Evolutionary conservation across 2,329 filamentous ascomycete species (phyloP), one percentile per base, ranked within the genome.

Genomic region (Penicillium paneum): DNA sequence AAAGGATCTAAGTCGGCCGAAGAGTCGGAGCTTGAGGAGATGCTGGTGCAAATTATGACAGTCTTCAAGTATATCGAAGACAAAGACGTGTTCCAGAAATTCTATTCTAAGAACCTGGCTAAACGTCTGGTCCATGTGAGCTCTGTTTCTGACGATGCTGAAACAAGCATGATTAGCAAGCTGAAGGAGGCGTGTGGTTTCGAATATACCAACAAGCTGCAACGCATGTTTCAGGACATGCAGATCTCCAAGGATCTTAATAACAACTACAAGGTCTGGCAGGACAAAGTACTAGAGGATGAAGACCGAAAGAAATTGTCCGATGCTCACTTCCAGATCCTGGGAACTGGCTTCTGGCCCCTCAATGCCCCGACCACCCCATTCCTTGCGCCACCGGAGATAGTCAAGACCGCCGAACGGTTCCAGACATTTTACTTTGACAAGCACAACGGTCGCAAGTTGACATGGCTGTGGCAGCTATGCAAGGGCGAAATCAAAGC

Each of bases 51-150:
- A 72, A 94, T 99, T 67, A 99, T 99, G 94, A 97, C 93, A 1
- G 91, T 99, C 52, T 99, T 99, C 84, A 97, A 97, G 78, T 99
- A 99, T 75, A 97, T 99, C 60, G 94, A 99, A 72, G 95, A 99
- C 76, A 99, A 99, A 81, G 94, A 99, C 69, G 95, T 99, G 5
- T 99, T 99, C 82, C 94, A 97, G 74, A 99, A 97, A 74, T 99
- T 97, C 76, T 99, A 99, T 77, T 96, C 93, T 2, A 89, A 92
- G 59, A 96, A 96, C 87, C 79, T 99, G 65, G 94, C 94, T 46
- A 91, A 96, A 72, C 91, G 94, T 66, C 79, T 99, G 52, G 94
- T 99, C 17, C 91, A 97, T 73, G 91, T 89, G 72, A 97, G 89
- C 71, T 97, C 94, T 0, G 94, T 94, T 3, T 97, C 92, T 2